Conservation (phyloP, 208 protist species). For the Trypanosoma congolense region DNA sequence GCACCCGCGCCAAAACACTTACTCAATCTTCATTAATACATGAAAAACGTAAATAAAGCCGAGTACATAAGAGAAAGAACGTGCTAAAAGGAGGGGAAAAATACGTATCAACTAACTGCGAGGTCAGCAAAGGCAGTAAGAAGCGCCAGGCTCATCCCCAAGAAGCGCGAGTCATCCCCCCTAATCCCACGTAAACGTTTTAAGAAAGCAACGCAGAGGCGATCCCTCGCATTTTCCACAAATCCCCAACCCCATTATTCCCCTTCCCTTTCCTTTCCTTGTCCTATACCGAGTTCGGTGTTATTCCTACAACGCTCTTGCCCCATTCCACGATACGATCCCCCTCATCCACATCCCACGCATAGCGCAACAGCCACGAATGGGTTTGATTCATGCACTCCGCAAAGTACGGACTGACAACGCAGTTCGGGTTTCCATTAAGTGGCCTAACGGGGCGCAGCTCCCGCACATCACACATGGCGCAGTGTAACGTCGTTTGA, state of each 20-base stretch:
- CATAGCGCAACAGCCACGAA: slow-evolving; percentile 55
- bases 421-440: slow-evolving; percentile 2
- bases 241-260: neutral
- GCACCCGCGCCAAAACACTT: no score
- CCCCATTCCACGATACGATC: slow-evolving; percentile 67
- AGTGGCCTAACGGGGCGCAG: slow-evolving; percentile 50
- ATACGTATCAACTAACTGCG: no score
- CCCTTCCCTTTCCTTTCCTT: neutral
- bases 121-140: no score
- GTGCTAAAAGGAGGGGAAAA: no score
- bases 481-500: slow-evolving; percentile 84
- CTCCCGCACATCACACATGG: slow-evolving; percentile 72
- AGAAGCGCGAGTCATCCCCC: no score
- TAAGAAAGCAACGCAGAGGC: no score
- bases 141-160: no score
- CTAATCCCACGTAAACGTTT: no score
- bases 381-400: slow-evolving; percentile 74
- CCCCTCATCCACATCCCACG: slow-evolving; percentile 74
- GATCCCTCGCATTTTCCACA: no score
- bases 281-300: neutral
- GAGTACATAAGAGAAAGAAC: no score
- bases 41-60: no score
- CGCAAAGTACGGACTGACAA: slow-evolving; percentile 79
- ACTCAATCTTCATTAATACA: no score
- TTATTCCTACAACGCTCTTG: slow-evolving; percentile 44